Evolutionary conservation across 208 protist genomes (phyloP).

Genomic region (Wallacemonas sp.): DNA sequence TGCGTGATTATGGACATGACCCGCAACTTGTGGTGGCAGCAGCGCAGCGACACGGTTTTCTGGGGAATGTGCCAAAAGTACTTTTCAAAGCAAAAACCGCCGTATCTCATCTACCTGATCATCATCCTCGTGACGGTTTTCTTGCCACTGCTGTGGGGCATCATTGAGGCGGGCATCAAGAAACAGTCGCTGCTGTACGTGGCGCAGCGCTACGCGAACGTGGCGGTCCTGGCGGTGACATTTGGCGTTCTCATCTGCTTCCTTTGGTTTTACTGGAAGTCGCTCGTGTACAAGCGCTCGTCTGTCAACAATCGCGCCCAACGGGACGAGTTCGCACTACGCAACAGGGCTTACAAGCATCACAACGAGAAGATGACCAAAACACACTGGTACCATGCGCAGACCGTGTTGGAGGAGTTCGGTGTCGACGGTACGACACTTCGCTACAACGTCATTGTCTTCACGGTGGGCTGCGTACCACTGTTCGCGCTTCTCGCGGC

Average conservation of each 20-base stretch:
- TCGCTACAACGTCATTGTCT: conserved; percentile 70
- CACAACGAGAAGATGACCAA: conserved; percentile 50
- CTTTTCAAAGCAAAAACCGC: conserved; percentile 64
- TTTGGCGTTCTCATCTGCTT: conserved; percentile 77
- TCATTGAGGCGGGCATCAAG: conserved; percentile 54
- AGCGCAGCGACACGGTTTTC: conserved; percentile 60
- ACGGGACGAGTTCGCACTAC: conserved; percentile 71
- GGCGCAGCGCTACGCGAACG: conserved; percentile 67
- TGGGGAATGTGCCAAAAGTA: conserved; percentile 71
- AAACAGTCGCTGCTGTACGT: conserved; percentile 72
- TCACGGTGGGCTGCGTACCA: conserved; percentile 76
- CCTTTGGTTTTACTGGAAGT: conserved; percentile 77
- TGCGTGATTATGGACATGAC: conserved; percentile 80
- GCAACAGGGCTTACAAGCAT: conserved; percentile 53
- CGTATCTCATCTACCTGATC: conserved; percentile 70
- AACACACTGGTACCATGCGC: conserved; percentile 85
- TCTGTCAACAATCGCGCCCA: conserved; percentile 38
- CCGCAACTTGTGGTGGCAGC: conserved; percentile 57
- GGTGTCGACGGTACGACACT: conserved; percentile 77
- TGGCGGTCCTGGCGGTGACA: conserved; percentile 51
- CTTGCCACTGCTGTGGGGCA: conserved; percentile 74
- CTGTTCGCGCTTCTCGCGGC: conserved; percentile 74
- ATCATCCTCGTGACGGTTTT: conserved; percentile 65
- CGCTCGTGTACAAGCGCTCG: conserved; percentile 61
- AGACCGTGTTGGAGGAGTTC: conserved; percentile 82